Evolutionary conservation across 2,329 filamentous ascomycete species (phyloP), one percentile per base, ranked within the genome.

Genomic region (Dactylellina sp.): DNA sequence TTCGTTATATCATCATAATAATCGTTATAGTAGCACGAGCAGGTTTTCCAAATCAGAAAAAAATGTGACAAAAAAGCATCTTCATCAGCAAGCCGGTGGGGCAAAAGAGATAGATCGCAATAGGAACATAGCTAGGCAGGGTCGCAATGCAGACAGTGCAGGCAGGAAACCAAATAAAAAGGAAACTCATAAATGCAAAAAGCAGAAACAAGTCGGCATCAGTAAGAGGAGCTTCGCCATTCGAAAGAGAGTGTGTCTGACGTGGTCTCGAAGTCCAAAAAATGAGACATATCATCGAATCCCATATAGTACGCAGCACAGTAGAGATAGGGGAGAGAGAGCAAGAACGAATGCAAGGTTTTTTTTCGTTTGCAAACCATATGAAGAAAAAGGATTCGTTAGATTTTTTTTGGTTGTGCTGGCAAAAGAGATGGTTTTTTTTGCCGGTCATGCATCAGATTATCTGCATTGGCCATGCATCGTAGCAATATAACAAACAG

Each of bases 381-480:
- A 40, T 40, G n/a, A 49, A 60, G 28, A 65, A 65, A 68, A 53
- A 66, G 53, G 63, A 68, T 68, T 68, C 63, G 63, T 68, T 68
- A 53, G 46, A 25, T 25, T 52, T 66, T 65, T 68, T 68, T 60
- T 49, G 32, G 46, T 68, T 68, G 63, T 24, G 63, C 63, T 68
- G 63, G 63, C 63, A 68, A 37, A n/a, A 20, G 49, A 39, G 20
- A 25, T 28, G 42, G 42, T 46, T 35, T 40, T 40, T 40, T 16
- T 40, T 16, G 9, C 37, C 37, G 42, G 39, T 50, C 56, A 61
- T 61, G 56, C 56, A 61, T 61, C 42, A 60, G 28, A 32, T n/a
- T 18, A 40, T 24, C 46, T 47, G 28, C 28, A 32, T 40, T 40
- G 37, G n/a, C 37, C 11, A 40, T 40, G 37, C 37, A 40, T 40